A percentile compares a stretch with the other conserved stretches of the same genome.
Conservation (phyloP, 495 filamentous ascomycete genomes). For the Paragyromitra xinjiangensis region DNA sequence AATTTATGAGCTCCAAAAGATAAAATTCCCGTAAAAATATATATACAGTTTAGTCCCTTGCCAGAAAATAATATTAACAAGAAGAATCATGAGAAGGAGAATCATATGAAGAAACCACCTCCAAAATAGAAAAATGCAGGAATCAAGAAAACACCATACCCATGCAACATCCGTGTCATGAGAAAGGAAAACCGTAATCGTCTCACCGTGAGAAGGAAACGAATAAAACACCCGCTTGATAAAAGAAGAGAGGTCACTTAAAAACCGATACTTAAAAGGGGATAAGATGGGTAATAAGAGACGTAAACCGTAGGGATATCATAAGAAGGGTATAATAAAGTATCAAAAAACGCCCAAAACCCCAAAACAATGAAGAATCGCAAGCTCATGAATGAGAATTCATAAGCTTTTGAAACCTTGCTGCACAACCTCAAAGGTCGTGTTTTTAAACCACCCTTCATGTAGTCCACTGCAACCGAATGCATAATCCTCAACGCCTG, state of each 20-base stretch:
- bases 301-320: conserved; percentile 23
- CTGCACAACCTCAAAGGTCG: conserved; percentile 14
- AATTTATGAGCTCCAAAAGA: conserved; percentile 14
- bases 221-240: conserved; percentile 21
- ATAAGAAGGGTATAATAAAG: conserved; percentile 22
- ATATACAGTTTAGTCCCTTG: conserved; percentile 19
- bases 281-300: conserved; percentile 22
- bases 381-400: conserved; percentile 8
- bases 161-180: conserved; percentile 34
- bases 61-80: conserved; percentile 30
- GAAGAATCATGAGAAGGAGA: conserved; percentile 20
- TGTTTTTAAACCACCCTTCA: neutral
- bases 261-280: conserved; percentile 26
- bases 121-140: conserved; percentile 23
- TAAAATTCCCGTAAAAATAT: conserved; percentile 31
- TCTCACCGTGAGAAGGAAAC: conserved; percentile 26
- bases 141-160: conserved; percentile 38
- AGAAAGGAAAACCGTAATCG: conserved; percentile 44
- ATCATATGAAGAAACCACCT: conserved; percentile 17
- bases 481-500: conserved; percentile 24
- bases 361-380: conserved; percentile 31
- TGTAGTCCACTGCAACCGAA: conserved; percentile 18
- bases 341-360: conserved; percentile 27
- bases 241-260: conserved; percentile 12
- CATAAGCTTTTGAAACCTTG: conserved; percentile 20